Evolutionary conservation across 306 rosid genomes (phyloP).

Genomic region (Senna siamea): DNA sequence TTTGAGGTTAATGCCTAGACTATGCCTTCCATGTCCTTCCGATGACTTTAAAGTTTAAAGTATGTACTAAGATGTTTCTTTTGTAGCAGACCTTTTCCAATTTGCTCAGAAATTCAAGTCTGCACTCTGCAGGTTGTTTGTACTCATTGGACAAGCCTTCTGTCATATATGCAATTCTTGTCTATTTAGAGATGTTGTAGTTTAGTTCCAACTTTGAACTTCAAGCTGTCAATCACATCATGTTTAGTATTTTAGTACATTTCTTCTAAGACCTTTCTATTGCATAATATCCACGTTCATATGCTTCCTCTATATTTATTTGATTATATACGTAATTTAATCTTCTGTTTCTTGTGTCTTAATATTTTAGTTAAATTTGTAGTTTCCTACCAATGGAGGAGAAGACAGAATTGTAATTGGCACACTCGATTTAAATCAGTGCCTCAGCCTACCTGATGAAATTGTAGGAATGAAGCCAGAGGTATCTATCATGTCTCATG

Average conservation of each 20-base stretch:
- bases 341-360: constrained; percentile 34
- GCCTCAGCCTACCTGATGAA: constrained; percentile 90
- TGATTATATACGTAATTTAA: neutral
- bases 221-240: too few species aligned
- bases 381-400: constrained; percentile 77
- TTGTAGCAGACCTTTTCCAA: neutral
- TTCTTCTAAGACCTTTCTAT: neutral
- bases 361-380: constrained; percentile 40
- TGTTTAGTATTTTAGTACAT: neutral
- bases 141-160: neutral
- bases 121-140: neutral
- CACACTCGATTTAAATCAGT: constrained; percentile 83
- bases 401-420: constrained; percentile 81
- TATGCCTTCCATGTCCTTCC: neutral
- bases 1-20: neutral
- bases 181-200: too few species aligned
- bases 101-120: constrained; percentile 17
- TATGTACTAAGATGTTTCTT: neutral
- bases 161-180: too few species aligned
- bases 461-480: constrained; percentile 73
- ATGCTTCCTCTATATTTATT: neutral
- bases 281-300: neutral
- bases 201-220: too few species aligned
- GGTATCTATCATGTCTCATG: constrained; percentile 56
- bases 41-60: neutral